A percentile compares a stretch with the other conserved stretches of the same genome.
phyloP scores from a whole-genome alignment of 768 basidiomycete species.

The Suillus alpinus region DNA sequence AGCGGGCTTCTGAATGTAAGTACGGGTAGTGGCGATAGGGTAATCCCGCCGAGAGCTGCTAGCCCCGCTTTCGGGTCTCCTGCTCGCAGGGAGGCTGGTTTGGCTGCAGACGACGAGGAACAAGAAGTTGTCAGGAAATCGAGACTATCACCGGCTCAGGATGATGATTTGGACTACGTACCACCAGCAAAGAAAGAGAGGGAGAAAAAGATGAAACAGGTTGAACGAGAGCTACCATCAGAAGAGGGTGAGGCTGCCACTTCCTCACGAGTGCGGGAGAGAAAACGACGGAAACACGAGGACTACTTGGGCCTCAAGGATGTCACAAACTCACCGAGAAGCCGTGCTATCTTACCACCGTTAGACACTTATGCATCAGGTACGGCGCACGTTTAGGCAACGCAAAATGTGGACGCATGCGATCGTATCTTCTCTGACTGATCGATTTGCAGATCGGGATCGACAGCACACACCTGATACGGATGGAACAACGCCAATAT shows the following conservation, averaged over 20 bases:
- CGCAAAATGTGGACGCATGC: neutral
- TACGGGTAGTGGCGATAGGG: slow-evolving; percentile 31
- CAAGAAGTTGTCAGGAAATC: slow-evolving; percentile 30
- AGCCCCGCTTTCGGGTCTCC: slow-evolving; percentile 73
- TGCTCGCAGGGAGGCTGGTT: slow-evolving; percentile 48
- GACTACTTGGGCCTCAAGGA: slow-evolving; percentile 51
- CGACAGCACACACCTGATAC: slow-evolving; percentile 36
- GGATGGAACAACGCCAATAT: slow-evolving; percentile 31
- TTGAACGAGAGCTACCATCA: slow-evolving; percentile 15
- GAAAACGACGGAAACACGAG: slow-evolving; percentile 36
- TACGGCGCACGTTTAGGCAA: slow-evolving; percentile 19
- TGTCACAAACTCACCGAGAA: slow-evolving; percentile 56
- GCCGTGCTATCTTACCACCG: slow-evolving; percentile 32
- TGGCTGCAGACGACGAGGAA: slow-evolving; percentile 59
- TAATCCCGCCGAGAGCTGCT: slow-evolving; percentile 51
- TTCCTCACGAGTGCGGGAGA: slow-evolving; percentile 34
- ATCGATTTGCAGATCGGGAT: slow-evolving; percentile 31
- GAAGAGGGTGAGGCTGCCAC: slow-evolving; percentile 24
- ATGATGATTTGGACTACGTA: slow-evolving; percentile 19
- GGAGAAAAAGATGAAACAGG: slow-evolving; percentile 24
- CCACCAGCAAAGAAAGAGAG: slow-evolving; percentile 44
- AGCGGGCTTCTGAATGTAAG: slow-evolving; percentile 55
- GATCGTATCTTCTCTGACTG: slow-evolving; percentile 12
- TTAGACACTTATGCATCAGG: slow-evolving; percentile 37
- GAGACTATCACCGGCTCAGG: slow-evolving; percentile 11